Evolutionary conservation across 2,329 filamentous ascomycete genomes (phyloP).

Genomic region (Mollisia scopiformis): DNA sequence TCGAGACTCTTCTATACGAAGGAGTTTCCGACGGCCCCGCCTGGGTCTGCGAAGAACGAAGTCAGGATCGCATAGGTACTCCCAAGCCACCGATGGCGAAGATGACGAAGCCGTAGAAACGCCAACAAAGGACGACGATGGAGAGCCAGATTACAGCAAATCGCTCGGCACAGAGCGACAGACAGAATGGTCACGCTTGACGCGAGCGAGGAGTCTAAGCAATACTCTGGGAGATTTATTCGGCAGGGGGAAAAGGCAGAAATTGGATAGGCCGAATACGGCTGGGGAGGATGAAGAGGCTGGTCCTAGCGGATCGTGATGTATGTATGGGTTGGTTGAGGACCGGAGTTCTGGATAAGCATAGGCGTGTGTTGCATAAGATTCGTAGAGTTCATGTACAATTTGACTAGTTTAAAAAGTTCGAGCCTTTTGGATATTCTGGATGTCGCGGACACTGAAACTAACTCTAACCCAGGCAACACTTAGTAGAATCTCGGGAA

Average conservation of each 20-base stretch:
- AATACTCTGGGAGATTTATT: constrained; percentile 32
- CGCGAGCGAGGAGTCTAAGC: constrained; percentile 31
- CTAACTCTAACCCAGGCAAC: too few species aligned
- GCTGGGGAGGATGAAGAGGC: constrained; percentile 30
- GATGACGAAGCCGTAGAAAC: constrained; percentile 25
- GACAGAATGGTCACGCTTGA: constrained; percentile 20
- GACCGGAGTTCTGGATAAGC: neutral
- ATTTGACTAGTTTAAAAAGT: neutral
- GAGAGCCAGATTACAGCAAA: constrained; percentile 18
- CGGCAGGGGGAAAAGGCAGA: constrained; percentile 21
- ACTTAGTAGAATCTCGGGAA: too few species aligned
- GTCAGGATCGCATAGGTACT: constrained; percentile 31
- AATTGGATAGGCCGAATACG: constrained; percentile 13
- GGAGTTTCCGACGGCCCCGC: constrained; percentile 34
- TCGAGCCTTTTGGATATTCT: neutral
- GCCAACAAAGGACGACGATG: constrained; percentile 8
- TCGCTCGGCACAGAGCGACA: constrained; percentile 17
- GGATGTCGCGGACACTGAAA: too few species aligned
- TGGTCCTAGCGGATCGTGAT: constrained; percentile 30
- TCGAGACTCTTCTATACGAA: constrained; percentile 46
- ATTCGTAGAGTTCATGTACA: neutral
- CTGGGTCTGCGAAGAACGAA: constrained; percentile 29
- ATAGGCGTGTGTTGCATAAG: neutral
- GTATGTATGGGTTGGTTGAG: neutral
- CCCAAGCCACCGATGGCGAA: constrained; percentile 16